Conservation (phyloP, 2,329 filamentous ascomycete genomes). For the Hyphodiscus sp. region DNA sequence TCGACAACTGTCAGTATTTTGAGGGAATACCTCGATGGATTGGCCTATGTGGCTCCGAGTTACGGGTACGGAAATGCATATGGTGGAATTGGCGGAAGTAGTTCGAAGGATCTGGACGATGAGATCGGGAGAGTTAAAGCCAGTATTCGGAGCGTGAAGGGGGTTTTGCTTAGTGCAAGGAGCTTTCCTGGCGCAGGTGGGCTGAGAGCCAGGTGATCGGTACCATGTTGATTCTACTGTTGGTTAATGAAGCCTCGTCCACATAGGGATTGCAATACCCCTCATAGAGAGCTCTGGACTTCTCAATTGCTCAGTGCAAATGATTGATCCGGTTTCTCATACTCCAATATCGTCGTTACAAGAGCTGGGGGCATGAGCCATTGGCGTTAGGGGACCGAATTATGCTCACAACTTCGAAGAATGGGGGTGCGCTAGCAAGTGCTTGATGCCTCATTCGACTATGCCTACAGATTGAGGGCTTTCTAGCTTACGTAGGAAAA, state of each 20-base stretch:
- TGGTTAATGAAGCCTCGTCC: no score
- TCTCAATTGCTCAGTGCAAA: no score
- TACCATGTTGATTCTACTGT: no score
- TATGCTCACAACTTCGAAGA: no score
- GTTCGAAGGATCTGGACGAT: constrained; percentile 43
- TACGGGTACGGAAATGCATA: constrained; percentile 18
- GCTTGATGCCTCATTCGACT: background rate
- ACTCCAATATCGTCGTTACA: no score
- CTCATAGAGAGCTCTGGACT: no score
- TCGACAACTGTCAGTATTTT: constrained; percentile 40
- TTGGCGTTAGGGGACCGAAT: no score
- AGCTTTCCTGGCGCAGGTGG: constrained; percentile 51
- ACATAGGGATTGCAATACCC: no score
- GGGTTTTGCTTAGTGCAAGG: constrained; percentile 66
- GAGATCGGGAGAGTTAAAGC: constrained; percentile 67
- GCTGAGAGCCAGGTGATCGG: constrained; percentile 9
- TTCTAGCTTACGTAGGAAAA: no score
- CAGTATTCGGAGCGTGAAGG: constrained; percentile 74
- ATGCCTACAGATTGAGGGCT: background rate
- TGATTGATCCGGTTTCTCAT: no score
- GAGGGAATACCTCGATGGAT: constrained; percentile 57
- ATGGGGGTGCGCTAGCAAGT: no score
- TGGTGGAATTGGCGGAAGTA: background rate
- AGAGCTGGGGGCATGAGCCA: no score
- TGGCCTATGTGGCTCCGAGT: constrained; percentile 41